Conservation (phyloP, 2,329 filamentous ascomycete species). For the Aspergillus versicolor region DNA sequence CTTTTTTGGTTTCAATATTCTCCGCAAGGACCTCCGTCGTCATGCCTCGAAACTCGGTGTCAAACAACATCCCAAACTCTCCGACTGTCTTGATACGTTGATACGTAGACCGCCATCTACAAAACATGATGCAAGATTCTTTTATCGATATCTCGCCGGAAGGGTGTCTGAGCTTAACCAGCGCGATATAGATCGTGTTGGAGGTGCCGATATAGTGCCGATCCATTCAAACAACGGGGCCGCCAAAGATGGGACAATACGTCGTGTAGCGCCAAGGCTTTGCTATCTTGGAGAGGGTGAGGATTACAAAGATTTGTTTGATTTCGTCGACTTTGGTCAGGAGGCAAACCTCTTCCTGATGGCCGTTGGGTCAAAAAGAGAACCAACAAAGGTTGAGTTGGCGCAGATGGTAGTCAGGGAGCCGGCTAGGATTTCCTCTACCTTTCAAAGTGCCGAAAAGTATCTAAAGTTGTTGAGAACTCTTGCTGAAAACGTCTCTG, state of each 20-base stretch:
- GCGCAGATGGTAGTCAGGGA: slow-evolving; percentile 80
- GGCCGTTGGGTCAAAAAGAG: slow-evolving; percentile 84
- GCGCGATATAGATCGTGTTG: slow-evolving; percentile 59
- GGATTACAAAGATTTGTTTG: slow-evolving; percentile 86
- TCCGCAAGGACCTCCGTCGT: slow-evolving; percentile 71
- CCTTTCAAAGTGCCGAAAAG: slow-evolving; percentile 77
- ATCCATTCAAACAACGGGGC: slow-evolving; percentile 42
- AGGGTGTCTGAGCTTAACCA: slow-evolving; percentile 72
- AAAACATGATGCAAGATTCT: slow-evolving; percentile 62
- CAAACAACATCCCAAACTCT: slow-evolving; percentile 73
- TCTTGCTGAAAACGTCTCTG: slow-evolving; percentile 69
- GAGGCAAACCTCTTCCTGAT: slow-evolving; percentile 87
- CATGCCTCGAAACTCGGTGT: slow-evolving; percentile 89
- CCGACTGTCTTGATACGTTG: slow-evolving; percentile 71
- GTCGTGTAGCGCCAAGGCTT: slow-evolving; percentile 65
- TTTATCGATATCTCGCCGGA: slow-evolving; percentile 82
- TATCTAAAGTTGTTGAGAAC: slow-evolving; percentile 81
- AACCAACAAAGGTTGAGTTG: slow-evolving; percentile 84
- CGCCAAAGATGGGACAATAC: slow-evolving; percentile 47
- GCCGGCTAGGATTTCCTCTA: slow-evolving; percentile 75
- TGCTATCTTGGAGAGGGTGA: slow-evolving; percentile 76
- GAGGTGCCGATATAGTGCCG: slow-evolving; percentile 70
- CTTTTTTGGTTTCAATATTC: slow-evolving; percentile 76
- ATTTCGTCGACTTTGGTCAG: slow-evolving; percentile 90
- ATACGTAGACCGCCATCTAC: slow-evolving; percentile 69